Evolutionary conservation across 495 filamentous ascomycete species (phyloP), one percentile per base, ranked within the genome.

Genomic region (Neurospora discreta): DNA sequence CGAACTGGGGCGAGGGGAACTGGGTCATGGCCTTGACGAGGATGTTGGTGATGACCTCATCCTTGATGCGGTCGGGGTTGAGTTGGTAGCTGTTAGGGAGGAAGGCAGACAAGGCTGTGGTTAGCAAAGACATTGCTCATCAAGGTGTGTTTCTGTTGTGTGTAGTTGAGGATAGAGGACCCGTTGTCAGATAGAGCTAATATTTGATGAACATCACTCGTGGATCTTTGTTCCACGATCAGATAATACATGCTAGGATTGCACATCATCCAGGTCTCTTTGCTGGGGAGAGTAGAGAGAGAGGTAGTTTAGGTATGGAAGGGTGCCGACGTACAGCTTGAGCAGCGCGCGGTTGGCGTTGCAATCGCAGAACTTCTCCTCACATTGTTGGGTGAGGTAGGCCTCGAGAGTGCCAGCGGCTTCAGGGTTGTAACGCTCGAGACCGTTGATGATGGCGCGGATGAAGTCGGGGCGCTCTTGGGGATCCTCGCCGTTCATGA

Each of bases 371-470:
- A 92, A 93, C 82, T 90, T 88, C 81, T 92, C 90, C 82, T 98
- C 96, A 85, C 96, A 99, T 85, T 99, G 96, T 80, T 93, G 90
- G 75, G 87, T 85, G 44, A 99, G 91, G 80, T 99, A 98, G 79
- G 95, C 92, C 85, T 98, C 94, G 86, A 99, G 95, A 70, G 94
- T 87, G 41, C 87, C 87, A 69, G 95, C 97, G 30, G 95, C 97
- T 83, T 99, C 95, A 52, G 96, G 96, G 83, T 99, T 99, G 85
- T 99, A 99, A 74, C 96, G 87, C 84, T 99, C 95, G 73, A 99
- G 91, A 71, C 96, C 93, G 84, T 91, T 91, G 76, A 99, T 91
- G 76, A 98, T 97, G 81, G 83, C 87, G 80, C 92, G 92, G 82
- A 99, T 96, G 80, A 94, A 87, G 75, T 93, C 92, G 70, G 96